Percentiles rank a stretch among this genome's conserved stretches.
These are phyloP conservation scores for Fraxinus greggii DNA, from an alignment of 305 asterid genomes.

Conservation along the genomic window DNA sequence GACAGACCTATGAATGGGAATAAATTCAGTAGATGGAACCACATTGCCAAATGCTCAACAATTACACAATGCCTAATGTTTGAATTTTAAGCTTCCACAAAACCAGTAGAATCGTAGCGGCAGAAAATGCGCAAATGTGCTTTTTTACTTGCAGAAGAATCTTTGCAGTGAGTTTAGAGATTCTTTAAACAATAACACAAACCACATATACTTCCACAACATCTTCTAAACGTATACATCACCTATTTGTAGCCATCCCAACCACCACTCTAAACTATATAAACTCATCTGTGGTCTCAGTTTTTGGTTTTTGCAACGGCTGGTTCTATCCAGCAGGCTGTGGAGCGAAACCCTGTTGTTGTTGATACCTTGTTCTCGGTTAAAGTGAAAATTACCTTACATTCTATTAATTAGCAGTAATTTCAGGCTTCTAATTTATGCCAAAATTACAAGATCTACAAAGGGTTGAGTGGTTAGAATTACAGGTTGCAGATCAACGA, in stretches of 20 bases:
- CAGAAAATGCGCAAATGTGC: neutral
- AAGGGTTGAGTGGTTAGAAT: slow-evolving; percentile 1
- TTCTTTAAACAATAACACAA: neutral
- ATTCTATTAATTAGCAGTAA: slow-evolving; percentile 54
- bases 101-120: neutral
- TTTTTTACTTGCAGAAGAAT: neutral
- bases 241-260: slow-evolving; percentile 28
- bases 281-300: neutral
- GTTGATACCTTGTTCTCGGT: neutral
- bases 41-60: neutral
- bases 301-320: neutral
- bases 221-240: neutral
- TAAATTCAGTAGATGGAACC: neutral
- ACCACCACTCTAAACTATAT: slow-evolving; percentile 28
- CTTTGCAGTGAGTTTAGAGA: neutral
- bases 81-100: neutral
- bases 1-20: neutral
- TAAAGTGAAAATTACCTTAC: neutral
- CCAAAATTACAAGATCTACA: slow-evolving; percentile 48
- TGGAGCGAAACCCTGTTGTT: neutral
- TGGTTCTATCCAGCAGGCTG: neutral
- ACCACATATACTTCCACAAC: neutral
- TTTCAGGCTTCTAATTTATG: slow-evolving; percentile 58
- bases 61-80: neutral
- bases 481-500: slow-evolving; percentile 34